These are phyloP conservation scores for Glutinoglossum americanum DNA, from an alignment of 495 filamentous ascomycete genomes.

Conservation along the genomic window DNA sequence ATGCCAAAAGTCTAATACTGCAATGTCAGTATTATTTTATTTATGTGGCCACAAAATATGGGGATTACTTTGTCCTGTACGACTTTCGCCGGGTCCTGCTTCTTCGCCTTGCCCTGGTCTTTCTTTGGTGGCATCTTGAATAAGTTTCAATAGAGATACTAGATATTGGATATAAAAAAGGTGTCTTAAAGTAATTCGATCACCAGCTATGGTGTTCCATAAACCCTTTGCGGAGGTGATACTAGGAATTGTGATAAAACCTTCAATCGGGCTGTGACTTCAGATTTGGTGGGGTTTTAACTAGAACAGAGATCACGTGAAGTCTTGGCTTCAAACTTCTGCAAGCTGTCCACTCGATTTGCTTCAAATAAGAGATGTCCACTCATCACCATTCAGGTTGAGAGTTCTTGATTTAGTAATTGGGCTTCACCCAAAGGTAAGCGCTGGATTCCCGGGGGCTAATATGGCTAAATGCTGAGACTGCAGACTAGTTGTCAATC, in stretches of 20 bases:
- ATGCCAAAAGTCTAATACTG: conserved; percentile 65
- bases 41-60: conserved; percentile 1
- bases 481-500: background rate
- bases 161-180: background rate
- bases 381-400: background rate
- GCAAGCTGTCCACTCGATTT: background rate
- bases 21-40: conserved; percentile 8
- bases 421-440: background rate
- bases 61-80: conserved; percentile 61
- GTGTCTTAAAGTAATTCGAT: background rate
- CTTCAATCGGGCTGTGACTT: background rate
- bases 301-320: background rate
- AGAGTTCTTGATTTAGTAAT: background rate
- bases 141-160: background rate
- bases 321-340: background rate
- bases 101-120: conserved; percentile 29
- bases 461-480: background rate
- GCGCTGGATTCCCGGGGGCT: background rate
- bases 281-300: background rate
- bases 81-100: conserved; percentile 42
- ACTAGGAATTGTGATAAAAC: background rate
- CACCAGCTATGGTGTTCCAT: background rate
- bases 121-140: conserved; percentile 85
- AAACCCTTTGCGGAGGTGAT: background rate
- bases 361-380: background rate